Percentiles rank a stretch among this genome's conserved stretches.
Evolutionary conservation across 495 filamentous ascomycete genomes (phyloP).

Genomic region (Elasticomyces elasticus): DNA sequence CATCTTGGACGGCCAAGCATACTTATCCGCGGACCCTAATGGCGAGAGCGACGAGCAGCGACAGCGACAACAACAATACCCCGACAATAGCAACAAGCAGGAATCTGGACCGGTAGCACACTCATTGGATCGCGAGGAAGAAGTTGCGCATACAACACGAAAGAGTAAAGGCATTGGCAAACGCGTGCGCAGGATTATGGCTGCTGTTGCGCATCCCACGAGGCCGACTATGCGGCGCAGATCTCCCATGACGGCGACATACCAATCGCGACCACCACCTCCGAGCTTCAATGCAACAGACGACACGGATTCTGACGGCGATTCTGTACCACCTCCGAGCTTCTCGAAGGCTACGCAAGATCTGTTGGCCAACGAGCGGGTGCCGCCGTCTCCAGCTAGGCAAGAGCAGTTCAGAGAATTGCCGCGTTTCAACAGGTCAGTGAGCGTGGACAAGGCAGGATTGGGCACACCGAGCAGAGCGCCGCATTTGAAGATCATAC

Average conservation of each 20-base stretch:
- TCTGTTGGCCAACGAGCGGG: slow-evolving; percentile 27
- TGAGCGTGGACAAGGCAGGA: slow-evolving; percentile 7
- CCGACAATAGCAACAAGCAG: slow-evolving; percentile 1
- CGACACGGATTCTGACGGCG: slow-evolving; percentile 34
- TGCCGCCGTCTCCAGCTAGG: slow-evolving; percentile 27
- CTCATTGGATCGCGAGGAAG: slow-evolving; percentile 4
- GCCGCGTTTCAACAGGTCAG: slow-evolving; percentile 19
- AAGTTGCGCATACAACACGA: not conserved
- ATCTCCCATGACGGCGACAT: slow-evolving; percentile 30
- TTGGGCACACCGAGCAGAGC: slow-evolving; percentile 22
- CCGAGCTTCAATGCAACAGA: slow-evolving; percentile 29
- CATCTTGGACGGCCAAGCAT: slow-evolving; percentile 12
- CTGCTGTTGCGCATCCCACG: slow-evolving; percentile 20
- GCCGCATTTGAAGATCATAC: slow-evolving; percentile 18
- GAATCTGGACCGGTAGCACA: not conserved
- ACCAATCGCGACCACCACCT: not conserved
- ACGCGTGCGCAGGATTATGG: slow-evolving; percentile 14
- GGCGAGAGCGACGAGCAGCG: slow-evolving; percentile 11
- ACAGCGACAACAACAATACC: not conserved
- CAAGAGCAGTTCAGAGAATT: slow-evolving; percentile 9
- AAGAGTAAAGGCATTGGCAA: slow-evolving; percentile 12
- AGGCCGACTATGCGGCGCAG: slow-evolving; percentile 20
- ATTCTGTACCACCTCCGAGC: slow-evolving; percentile 32
- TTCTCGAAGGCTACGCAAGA: slow-evolving; percentile 34
- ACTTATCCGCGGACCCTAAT: slow-evolving; percentile 13